phyloP scores from a whole-genome alignment of 257 asterid genomes.

The Craterostigma plantagineum region DNA sequence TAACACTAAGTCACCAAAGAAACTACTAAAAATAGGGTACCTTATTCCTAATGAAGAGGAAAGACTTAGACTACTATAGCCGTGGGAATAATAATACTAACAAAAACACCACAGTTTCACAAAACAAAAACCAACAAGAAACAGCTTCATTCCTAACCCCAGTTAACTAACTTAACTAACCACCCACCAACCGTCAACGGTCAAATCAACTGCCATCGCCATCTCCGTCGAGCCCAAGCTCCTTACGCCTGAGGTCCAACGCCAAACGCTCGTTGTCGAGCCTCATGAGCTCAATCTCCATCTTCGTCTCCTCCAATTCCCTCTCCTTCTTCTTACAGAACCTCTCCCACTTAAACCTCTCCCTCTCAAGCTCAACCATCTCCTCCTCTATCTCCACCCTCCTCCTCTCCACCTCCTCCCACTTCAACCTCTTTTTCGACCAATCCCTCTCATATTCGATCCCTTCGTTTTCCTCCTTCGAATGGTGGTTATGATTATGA shows the following conservation, averaged over 20 bases:
- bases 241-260: slow-evolving; percentile 31
- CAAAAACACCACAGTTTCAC: no score
- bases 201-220: no score
- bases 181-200: no score
- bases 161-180: no score
- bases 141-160: no score
- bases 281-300: slow-evolving; percentile 40
- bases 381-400: slow-evolving; percentile 25
- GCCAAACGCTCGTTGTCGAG: slow-evolving; percentile 40
- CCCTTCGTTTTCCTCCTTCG: slow-evolving; percentile 33
- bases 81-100: no score
- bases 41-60: no score
- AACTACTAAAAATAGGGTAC: no score
- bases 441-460: slow-evolving; percentile 29
- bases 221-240: slow-evolving; percentile 17
- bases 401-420: slow-evolving; percentile 23
- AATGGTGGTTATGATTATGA: slow-evolving; percentile 19
- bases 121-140: no score
- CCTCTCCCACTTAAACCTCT: slow-evolving; percentile 39
- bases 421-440: slow-evolving; percentile 9
- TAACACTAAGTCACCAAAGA: no score
- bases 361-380: slow-evolving; percentile 41
- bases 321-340: slow-evolving; percentile 33
- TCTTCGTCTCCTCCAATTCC: slow-evolving; percentile 23
- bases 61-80: no score